Percentiles rank a stretch among this genome's conserved stretches.
Evolutionary conservation across 169 alveolate species (phyloP).

Genomic region (Plasmodium yoelii): DNA sequence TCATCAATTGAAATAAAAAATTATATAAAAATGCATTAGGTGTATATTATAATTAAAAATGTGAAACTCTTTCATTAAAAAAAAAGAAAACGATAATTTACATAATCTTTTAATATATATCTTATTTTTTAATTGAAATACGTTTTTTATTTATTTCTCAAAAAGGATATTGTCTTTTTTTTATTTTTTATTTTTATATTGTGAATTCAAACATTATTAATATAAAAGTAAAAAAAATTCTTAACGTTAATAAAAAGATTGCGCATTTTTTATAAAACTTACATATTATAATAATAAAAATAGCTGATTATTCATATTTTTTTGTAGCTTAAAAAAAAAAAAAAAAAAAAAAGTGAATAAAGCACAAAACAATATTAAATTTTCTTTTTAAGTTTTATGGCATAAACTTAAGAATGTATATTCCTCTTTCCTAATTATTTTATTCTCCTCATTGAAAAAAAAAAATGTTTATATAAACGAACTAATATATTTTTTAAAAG

Average conservation of each 20-base stretch:
- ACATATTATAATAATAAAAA: constrained; percentile 33
- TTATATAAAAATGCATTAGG: constrained; percentile 14
- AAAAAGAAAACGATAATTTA: constrained; percentile 15
- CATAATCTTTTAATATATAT: constrained; percentile 8
- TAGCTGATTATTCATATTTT: constrained; percentile 29
- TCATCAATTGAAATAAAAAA: constrained; percentile 15
- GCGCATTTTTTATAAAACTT: constrained; percentile 38
- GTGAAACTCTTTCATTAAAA: constrained; percentile 22
- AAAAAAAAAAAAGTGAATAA: constrained; percentile 10
- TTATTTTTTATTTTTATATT: constrained; percentile 24
- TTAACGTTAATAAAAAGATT: constrained; percentile 17
- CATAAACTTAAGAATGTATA: background rate
- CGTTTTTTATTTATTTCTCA: constrained; percentile 8
- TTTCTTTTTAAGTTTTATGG: background rate
- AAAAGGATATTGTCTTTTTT: constrained; percentile 52
- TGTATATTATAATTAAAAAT: constrained; percentile 14
- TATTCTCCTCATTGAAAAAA: no score
- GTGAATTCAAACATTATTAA: constrained; percentile 25
- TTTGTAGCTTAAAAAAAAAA: constrained; percentile 1
- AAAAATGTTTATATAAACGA: no score
- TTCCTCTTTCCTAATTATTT: no score
- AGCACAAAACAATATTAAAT: no score
- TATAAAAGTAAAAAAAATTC: constrained; percentile 25
- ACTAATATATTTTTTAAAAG: no score
- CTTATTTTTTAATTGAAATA: constrained; percentile 28